These are phyloP conservation scores for Ceraceosorus bombacis DNA, from an alignment of 1,284 basidiomycete genomes.

Conservation along the genomic window DNA sequence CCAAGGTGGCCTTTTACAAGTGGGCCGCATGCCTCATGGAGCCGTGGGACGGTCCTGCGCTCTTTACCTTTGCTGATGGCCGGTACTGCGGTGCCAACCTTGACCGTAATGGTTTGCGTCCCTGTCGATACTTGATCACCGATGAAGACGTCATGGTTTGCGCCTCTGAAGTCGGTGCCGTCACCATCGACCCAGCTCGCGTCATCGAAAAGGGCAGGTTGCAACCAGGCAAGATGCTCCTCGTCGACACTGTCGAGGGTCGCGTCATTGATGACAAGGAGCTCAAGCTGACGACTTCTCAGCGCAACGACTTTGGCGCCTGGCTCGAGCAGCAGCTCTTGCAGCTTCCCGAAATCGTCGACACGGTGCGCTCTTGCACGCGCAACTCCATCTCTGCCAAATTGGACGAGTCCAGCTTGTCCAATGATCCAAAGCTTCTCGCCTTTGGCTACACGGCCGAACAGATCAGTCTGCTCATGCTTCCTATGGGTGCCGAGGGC, in stretches of 20 bases:
- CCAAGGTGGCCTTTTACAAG: constrained; percentile 45
- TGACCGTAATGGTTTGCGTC: constrained; percentile 46
- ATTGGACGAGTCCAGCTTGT: constrained; percentile 33
- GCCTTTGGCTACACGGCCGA: constrained; percentile 46
- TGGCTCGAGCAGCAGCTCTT: constrained; percentile 46
- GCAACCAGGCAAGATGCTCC: constrained; percentile 46
- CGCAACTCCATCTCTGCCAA: constrained; percentile 28
- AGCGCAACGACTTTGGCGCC: constrained; percentile 44
- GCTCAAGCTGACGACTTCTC: constrained; percentile 44
- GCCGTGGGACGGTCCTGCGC: constrained; percentile 46
- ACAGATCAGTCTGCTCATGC: constrained; percentile 43
- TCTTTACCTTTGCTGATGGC: constrained; percentile 47
- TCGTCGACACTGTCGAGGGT: constrained; percentile 46
- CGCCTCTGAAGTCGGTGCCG: constrained; percentile 45
- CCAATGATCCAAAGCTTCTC: constrained; percentile 41
- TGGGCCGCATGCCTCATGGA: constrained; percentile 48
- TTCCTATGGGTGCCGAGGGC: constrained; percentile 40
- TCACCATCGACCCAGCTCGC: constrained; percentile 40
- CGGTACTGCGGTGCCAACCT: constrained; percentile 47
- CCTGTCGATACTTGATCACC: constrained; percentile 46
- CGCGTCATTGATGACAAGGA: constrained; percentile 45
- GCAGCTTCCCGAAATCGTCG: constrained; percentile 34
- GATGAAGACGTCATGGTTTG: constrained; percentile 48
- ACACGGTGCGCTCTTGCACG: constrained; percentile 25
- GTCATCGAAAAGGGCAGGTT: constrained; percentile 43